These are phyloP conservation scores for Schizochytrium sp. DNA, from an alignment of 108 stramenopile species.

Conservation along the genomic window DNA sequence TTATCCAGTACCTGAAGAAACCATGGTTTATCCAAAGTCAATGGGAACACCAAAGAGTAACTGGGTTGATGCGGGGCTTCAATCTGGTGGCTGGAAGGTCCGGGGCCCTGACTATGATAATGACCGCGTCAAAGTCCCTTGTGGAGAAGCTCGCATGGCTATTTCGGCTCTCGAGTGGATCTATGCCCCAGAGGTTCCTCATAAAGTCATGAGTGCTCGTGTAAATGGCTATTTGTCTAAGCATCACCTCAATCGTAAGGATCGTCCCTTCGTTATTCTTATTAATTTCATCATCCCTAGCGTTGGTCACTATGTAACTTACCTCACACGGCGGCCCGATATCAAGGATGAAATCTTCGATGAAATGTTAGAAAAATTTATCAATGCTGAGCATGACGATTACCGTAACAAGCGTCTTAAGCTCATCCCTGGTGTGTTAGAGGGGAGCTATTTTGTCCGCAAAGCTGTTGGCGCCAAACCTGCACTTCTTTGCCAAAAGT, in stretches of 20 bases:
- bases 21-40: not conserved
- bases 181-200: not conserved
- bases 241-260: not conserved
- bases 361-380: constrained; percentile 41
- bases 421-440: constrained; percentile 54
- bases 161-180: constrained; percentile 23
- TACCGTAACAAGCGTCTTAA: constrained; percentile 55
- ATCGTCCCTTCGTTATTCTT: constrained; percentile 34
- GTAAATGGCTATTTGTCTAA: not conserved
- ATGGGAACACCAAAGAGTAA: not conserved
- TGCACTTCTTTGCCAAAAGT: constrained; percentile 49
- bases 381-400: constrained; percentile 33
- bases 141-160: constrained; percentile 23
- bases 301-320: constrained; percentile 38
- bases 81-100: constrained; percentile 7
- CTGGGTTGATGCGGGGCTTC: constrained; percentile 33
- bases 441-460: constrained; percentile 59
- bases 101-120: not conserved
- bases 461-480: constrained; percentile 57
- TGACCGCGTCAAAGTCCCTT: constrained; percentile 56
- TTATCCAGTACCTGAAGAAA: constrained; percentile 15
- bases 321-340: not conserved
- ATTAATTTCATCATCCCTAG: constrained; percentile 25
- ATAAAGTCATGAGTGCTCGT: not conserved
- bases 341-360: constrained; percentile 35